Conservation (phyloP, 1,284 basidiomycete species). For the Irpex sp. region DNA sequence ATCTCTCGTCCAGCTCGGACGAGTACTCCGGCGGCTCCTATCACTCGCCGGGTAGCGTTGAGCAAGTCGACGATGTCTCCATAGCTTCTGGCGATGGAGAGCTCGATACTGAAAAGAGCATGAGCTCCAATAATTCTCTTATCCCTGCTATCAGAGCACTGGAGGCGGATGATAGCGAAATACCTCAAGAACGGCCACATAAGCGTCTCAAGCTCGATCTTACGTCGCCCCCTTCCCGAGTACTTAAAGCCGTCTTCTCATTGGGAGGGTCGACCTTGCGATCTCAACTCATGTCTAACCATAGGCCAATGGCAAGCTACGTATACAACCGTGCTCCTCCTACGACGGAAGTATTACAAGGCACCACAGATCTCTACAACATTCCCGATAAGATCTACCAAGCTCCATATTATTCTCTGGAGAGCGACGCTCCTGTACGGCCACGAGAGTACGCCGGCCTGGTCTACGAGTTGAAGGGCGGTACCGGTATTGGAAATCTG, state of each 20-base stretch:
- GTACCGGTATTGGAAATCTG: constrained; percentile 45
- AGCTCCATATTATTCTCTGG: constrained; percentile 77
- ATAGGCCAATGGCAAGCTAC: constrained; percentile 27
- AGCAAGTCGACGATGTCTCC: neutral
- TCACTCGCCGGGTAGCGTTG: too few relatives aligned
- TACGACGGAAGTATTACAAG: constrained; percentile 44
- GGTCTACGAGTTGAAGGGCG: constrained; percentile 67
- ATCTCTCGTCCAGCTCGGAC: neutral
- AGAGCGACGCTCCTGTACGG: constrained; percentile 64
- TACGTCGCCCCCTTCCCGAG: neutral
- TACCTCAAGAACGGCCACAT: neutral
- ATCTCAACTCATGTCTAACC: neutral
- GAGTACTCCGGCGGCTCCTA: neutral
- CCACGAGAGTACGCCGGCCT: constrained; percentile 82
- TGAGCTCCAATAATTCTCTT: neutral
- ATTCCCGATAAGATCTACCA: constrained; percentile 68
- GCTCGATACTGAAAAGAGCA: neutral
- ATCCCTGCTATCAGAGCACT: neutral
- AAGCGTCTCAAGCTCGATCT: constrained; percentile 6
- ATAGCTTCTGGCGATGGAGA: neutral
- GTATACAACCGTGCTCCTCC: constrained; percentile 58
- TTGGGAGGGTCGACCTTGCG: constrained; percentile 6
- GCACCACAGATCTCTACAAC: constrained; percentile 47
- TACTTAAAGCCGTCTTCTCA: neutral
- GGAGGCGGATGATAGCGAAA: neutral